Evolutionary conservation across 352 stramenopile species (phyloP).

Genomic region (Pythium periplocum): DNA sequence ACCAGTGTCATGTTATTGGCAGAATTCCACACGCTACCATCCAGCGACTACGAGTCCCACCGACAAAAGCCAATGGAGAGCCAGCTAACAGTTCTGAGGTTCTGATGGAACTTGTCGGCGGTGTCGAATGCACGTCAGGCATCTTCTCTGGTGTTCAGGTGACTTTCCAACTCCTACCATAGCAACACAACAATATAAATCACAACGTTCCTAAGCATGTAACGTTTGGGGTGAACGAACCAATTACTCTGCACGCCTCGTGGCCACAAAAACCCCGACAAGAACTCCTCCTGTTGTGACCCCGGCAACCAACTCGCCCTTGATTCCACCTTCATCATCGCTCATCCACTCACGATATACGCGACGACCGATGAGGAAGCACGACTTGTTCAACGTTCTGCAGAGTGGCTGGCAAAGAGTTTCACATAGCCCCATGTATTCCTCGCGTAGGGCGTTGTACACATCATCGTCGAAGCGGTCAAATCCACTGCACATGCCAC

Average conservation of each 20-base stretch:
- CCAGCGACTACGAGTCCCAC: constrained; percentile 1
- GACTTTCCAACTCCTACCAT: constrained; percentile 10
- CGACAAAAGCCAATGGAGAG: not conserved
- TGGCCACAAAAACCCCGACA: constrained; percentile 34
- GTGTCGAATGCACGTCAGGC: constrained; percentile 10
- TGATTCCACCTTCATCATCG: constrained; percentile 22
- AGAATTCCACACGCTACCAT: constrained; percentile 15
- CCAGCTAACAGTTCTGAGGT: not conserved
- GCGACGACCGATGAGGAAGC: constrained; percentile 25
- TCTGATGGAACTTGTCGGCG: constrained; percentile 15
- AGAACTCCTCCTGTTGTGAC: constrained; percentile 28
- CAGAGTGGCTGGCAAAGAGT: constrained; percentile 35
- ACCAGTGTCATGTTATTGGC: constrained; percentile 16
- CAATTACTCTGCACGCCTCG: constrained; percentile 6
- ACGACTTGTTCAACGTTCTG: constrained; percentile 12
- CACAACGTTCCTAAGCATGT: not conserved
- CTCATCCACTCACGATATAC: constrained; percentile 42
- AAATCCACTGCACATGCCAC: constrained; percentile 24
- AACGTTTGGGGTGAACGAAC: not conserved
- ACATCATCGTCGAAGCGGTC: constrained; percentile 46
- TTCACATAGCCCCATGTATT: constrained; percentile 30
- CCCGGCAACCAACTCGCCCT: constrained; percentile 35
- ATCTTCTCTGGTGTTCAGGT: constrained; percentile 20
- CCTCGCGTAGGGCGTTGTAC: constrained; percentile 36
- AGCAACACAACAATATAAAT: constrained; percentile 7